Evolutionary conservation across 768 basidiomycete species (phyloP).

Genomic region (Auricularia cornea): DNA sequence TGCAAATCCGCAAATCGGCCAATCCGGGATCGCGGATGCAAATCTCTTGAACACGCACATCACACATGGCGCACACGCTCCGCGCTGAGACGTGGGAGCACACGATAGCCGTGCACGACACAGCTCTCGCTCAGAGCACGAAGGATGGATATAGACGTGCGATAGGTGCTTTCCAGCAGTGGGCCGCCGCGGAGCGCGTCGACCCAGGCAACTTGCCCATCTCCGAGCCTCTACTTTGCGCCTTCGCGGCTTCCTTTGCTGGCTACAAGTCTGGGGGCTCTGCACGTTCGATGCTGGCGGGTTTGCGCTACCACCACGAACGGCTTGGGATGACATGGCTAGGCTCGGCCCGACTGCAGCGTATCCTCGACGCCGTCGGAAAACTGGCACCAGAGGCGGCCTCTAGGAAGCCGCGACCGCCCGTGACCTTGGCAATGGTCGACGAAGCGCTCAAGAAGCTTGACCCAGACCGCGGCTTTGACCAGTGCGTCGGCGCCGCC

Average conservation of each 20-base stretch:
- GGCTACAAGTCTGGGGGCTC: background rate
- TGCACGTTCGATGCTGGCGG: background rate
- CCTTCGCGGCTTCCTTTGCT: background rate
- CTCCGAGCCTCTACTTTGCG: background rate
- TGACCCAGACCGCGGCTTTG: constrained; percentile 24
- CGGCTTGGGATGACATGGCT: background rate
- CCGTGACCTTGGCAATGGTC: constrained; percentile 27
- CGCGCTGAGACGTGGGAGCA: background rate
- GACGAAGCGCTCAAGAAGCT: constrained; percentile 15
- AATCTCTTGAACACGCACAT: background rate
- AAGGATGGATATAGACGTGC: background rate
- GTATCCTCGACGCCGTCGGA: background rate
- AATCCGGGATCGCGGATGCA: background rate
- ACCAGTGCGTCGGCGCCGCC: constrained; percentile 32
- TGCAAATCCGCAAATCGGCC: no score
- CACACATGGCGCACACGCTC: background rate
- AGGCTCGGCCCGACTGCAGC: background rate
- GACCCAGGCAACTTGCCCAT: background rate
- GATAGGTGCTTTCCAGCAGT: background rate
- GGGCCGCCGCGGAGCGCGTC: background rate
- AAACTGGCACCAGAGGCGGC: background rate
- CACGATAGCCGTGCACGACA: background rate
- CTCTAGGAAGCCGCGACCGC: constrained; percentile 15
- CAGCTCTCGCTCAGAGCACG: background rate
- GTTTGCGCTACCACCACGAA: background rate